Percentiles rank a stretch among this genome's conserved stretches.
These are phyloP conservation scores for Malbranchea zuffiana DNA, from an alignment of 2,329 filamentous ascomycete genomes.

Conservation along the genomic window DNA sequence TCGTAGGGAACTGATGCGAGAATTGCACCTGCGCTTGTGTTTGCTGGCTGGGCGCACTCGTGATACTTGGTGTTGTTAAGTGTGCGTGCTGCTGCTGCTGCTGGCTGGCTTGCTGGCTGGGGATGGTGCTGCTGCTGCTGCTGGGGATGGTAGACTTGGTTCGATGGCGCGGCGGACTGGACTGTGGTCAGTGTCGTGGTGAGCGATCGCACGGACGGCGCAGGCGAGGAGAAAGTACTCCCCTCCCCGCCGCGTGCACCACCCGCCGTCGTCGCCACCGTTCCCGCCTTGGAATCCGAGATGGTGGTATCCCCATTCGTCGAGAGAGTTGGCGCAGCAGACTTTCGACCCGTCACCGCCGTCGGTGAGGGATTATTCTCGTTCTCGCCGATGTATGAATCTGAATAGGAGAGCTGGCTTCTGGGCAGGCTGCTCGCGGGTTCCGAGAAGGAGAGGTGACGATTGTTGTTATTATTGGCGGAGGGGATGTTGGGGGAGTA, in stretches of 20 bases:
- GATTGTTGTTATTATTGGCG: slow-evolving; percentile 34
- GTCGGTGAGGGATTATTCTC: slow-evolving; percentile 47
- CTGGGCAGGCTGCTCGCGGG: slow-evolving; percentile 40
- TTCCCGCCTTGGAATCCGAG: slow-evolving; percentile 75
- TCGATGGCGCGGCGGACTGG: slow-evolving; percentile 49
- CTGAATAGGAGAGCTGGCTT: slow-evolving; percentile 46
- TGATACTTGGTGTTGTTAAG: slow-evolving; percentile 22
- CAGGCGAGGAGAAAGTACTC: slow-evolving; percentile 56
- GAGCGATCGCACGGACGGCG: slow-evolving; percentile 53
- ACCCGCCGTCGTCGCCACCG: slow-evolving; percentile 55
- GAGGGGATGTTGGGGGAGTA: slow-evolving; percentile 28
- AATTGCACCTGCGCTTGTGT: slow-evolving; percentile 46
- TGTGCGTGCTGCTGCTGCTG: slow-evolving; percentile 36
- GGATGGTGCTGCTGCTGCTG: slow-evolving; percentile 26
- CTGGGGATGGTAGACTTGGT: slow-evolving; percentile 31
- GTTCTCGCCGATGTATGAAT: slow-evolving; percentile 51
- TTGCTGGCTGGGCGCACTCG: slow-evolving; percentile 27
- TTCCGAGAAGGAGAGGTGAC: slow-evolving; percentile 43
- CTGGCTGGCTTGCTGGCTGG: slow-evolving; percentile 55
- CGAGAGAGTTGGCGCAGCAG: slow-evolving; percentile 67
- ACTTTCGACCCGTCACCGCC: slow-evolving; percentile 56
- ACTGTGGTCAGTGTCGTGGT: slow-evolving; percentile 57
- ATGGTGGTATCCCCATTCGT: slow-evolving; percentile 67
- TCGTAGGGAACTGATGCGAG: slow-evolving; percentile 50
- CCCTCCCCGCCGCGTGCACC: slow-evolving; percentile 57